Conservation (phyloP, 331 rosid genomes). For the Acacia pycnantha region DNA sequence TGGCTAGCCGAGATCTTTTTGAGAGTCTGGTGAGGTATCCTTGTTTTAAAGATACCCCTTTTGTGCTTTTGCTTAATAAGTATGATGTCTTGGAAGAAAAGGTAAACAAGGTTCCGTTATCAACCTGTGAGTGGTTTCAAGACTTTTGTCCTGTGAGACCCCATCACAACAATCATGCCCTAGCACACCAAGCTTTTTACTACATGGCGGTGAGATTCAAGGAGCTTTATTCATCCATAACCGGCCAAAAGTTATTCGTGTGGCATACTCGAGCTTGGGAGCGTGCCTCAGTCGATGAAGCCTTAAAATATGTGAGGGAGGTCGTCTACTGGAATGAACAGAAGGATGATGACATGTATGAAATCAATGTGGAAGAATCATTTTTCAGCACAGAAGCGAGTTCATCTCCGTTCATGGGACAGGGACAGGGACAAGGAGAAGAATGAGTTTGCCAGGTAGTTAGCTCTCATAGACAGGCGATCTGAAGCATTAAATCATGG, state of each 20-base stretch:
- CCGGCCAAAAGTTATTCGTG: constrained; percentile 65
- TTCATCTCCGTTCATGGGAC: constrained; percentile 46
- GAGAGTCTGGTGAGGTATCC: constrained; percentile 78
- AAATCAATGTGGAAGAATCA: constrained; percentile 63
- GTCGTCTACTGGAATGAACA: constrained; percentile 84
- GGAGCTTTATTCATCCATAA: constrained; percentile 67
- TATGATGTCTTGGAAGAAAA: constrained; percentile 81
- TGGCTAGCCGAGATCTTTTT: constrained; percentile 73
- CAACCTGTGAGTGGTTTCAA: constrained; percentile 79
- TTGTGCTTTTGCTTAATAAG: constrained; percentile 75
- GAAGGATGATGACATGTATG: constrained; percentile 63
- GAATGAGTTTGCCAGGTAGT: constrained; percentile 43
- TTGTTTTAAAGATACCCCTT: constrained; percentile 68
- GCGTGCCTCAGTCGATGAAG: constrained; percentile 61
- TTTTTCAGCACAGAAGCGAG: constrained; percentile 75
- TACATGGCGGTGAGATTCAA: constrained; percentile 81
- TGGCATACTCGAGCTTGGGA: constrained; percentile 70
- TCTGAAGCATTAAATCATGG: constrained; percentile 8
- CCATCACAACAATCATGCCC: constrained; percentile 57
- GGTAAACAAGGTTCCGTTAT: constrained; percentile 61
- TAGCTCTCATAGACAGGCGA: constrained; percentile 20
- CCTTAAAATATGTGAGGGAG: constrained; percentile 75
- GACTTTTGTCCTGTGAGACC: constrained; percentile 79
- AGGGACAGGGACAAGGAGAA: constrained; percentile 56
- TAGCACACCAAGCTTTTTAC: constrained; percentile 81